Base-by-base conservation (phyloP, 2,329 filamentous ascomycete genomes). In the Neonectria sp. region DNA sequence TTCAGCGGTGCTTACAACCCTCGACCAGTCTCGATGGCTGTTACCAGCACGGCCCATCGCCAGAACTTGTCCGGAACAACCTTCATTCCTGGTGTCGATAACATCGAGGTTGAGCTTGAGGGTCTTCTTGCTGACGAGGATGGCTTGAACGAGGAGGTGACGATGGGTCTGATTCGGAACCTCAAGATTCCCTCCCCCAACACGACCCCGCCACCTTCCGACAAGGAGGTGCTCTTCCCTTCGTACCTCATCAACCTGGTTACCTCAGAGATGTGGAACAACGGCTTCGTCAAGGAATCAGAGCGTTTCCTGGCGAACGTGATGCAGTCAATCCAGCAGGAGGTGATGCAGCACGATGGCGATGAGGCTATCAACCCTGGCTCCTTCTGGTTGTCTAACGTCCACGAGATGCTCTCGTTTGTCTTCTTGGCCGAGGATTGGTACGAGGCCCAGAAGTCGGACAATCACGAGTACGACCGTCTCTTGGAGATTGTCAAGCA, bases 231-330 rank as follows among this genome's bases (percentile, higher is more conserved):
- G 25, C 88, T 99, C 59, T 99, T 99, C 91, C 96, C 96, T 37
- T 95, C 96, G 11, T 99, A 98, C 81, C 91, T 99, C 75, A 99
- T 99, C 86, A 99, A 99, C 82, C 88, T 99, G 68, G 96, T 99
- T 71, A 99, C 96, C 13, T 98, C 95, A 17, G 96, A 99, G 85
- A 99, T 99, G 96, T 99, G 96, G 96, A 99, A 99, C 86, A 99
- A 99, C 77, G 96, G 96, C 53, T 99, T 98, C 79, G 96, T 99
- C 76, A 99, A 99, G 86, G 96, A 99, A 83, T 98, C 96, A 4
- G 96, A 99, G 83, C 93, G 95, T 62, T 99, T 99, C 89, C 88
- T 99, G 70, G 96, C 96, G 78, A 99, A 98, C 77, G 96, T 99
- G 71, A 99, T 99, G 96, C 96, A 98, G 83, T 97, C 95, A 8